phyloP scores from a whole-genome alignment of 345 rosid genomes.

The Euphorbia tirucalli region DNA sequence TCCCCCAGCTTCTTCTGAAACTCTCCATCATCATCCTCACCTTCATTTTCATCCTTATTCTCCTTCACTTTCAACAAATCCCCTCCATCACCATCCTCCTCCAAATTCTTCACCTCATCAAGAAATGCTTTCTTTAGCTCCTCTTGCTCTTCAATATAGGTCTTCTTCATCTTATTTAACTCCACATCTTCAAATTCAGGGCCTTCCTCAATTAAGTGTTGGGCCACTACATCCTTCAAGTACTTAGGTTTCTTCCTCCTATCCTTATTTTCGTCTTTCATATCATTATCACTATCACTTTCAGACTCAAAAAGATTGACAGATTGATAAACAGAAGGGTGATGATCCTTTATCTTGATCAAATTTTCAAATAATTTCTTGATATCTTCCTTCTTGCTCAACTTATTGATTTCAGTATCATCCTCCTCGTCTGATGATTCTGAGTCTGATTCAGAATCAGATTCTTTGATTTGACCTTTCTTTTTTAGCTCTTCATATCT shows the following conservation, averaged over 20 bases:
- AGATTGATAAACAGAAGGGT: slow-evolving; percentile 46
- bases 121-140: slow-evolving; percentile 51
- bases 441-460: slow-evolving; percentile 30
- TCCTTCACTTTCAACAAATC: slow-evolving; percentile 47
- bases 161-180: slow-evolving; percentile 22
- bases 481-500: slow-evolving; percentile 45
- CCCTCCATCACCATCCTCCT: slow-evolving; percentile 38
- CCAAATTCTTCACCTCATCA: slow-evolving; percentile 38
- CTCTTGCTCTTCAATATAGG: slow-evolving; percentile 57
- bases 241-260: slow-evolving; percentile 40
- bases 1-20: slow-evolving; percentile 50
- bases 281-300: slow-evolving; percentile 7
- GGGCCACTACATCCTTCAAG: slow-evolving; percentile 71
- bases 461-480: slow-evolving; percentile 41
- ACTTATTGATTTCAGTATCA: slow-evolving; percentile 16
- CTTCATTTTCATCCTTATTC: slow-evolving; percentile 27
- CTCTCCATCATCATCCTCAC: slow-evolving; percentile 28
- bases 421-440: slow-evolving; percentile 30
- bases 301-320: slow-evolving; percentile 48
- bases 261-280: slow-evolving; percentile 16
- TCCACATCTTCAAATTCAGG: slow-evolving; percentile 50
- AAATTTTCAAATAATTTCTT: slow-evolving; percentile 44
- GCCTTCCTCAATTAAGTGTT: slow-evolving; percentile 66
- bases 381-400: slow-evolving; percentile 26
- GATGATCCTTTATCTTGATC: slow-evolving; percentile 48